A percentile compares a stretch with the other conserved stretches of the same genome.
phyloP scores from a whole-genome alignment of 75 land plant species.

The Picea sitchensis region DNA sequence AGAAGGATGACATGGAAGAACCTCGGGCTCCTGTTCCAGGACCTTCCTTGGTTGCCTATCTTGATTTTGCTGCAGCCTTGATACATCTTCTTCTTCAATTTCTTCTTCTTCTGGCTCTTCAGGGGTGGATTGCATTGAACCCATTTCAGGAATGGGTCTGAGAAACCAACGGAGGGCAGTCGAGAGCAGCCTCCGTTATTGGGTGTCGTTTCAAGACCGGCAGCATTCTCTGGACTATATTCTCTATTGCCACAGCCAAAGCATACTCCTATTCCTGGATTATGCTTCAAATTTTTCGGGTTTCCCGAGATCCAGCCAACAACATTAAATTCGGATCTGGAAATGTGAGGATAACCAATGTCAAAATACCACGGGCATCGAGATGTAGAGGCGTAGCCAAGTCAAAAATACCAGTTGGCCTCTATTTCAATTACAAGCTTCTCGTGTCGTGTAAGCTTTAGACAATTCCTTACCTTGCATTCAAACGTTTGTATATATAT shows the following conservation, averaged over 20 bases:
- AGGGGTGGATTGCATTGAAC: constrained; percentile 8
- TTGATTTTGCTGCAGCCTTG: neutral
- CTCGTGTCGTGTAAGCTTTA: neutral
- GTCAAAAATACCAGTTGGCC: neutral
- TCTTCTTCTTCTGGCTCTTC: constrained; percentile 12
- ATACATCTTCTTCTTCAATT: neutral
- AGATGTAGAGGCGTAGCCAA: neutral
- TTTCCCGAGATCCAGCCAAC: neutral
- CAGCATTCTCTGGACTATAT: neutral
- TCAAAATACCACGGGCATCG: neutral
- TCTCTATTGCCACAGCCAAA: neutral
- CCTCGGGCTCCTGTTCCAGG: constrained; percentile 83
- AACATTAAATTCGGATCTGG: neutral
- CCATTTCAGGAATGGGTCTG: constrained; percentile 9
- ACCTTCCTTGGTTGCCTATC: constrained; percentile 35
- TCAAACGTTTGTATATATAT: neutral
- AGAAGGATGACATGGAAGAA: constrained; percentile 75
- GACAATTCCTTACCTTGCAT: neutral
- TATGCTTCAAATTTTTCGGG: neutral
- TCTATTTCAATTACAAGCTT: neutral
- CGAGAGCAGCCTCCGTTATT: neutral
- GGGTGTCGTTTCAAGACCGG: too few relatives aligned
- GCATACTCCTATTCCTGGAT: neutral
- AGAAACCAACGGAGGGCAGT: neutral
- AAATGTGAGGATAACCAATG: constrained; percentile 5